Evolutionary conservation across 1,139 yeast genomes (phyloP), one percentile per base, ranked within the genome.

Genomic region (Magnusiomyces tetraspermus): DNA sequence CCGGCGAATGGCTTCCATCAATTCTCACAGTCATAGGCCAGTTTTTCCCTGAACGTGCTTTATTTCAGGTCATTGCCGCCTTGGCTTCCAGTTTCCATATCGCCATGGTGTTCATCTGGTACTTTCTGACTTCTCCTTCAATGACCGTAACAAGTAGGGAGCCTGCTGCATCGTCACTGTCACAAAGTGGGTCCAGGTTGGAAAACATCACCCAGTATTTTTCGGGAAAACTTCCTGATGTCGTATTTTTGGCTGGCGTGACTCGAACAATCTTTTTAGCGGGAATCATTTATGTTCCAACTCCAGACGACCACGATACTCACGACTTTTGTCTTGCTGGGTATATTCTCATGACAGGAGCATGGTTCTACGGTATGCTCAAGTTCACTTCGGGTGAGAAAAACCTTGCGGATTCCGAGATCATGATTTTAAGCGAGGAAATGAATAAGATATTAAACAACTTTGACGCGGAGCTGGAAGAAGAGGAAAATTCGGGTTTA

Each of bases 71-170:
- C 36, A 67, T 84, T 51, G 83, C 85, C 55, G 95, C 77, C 1
- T 64, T 85, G 47, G 83, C 94, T 1, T 76, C 94, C 0, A 90
- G 92, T 28, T 85, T 49, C 64, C 78, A 46, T 71, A 82, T 85
- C 53, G 76, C 83, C 0, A 72, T 86, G 58, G 83, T 94, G 1
- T 73, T 85, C 46, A 92, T 94, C 2, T 86, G 94, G 92, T 82
- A 83, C 50, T 67, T 80, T 23, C 64, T 77, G 41, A 76, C 79
- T 17, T 15, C 40, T 24, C 24, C 48, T 17, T n/a, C 11, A 28
- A n/a, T n/a, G n/a, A n/a, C n/a, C n/a, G n/a, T n/a, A n/a, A n/a
- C n/a, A n/a, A n/a, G n/a, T n/a, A n/a, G n/a, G n/a, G n/a, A n/a
- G n/a, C n/a, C n/a, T n/a, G n/a, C n/a, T n/a, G n/a, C n/a, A n/a